Evolutionary conservation across 306 rosid species (phyloP).

Genomic region (Pueraria montana): DNA sequence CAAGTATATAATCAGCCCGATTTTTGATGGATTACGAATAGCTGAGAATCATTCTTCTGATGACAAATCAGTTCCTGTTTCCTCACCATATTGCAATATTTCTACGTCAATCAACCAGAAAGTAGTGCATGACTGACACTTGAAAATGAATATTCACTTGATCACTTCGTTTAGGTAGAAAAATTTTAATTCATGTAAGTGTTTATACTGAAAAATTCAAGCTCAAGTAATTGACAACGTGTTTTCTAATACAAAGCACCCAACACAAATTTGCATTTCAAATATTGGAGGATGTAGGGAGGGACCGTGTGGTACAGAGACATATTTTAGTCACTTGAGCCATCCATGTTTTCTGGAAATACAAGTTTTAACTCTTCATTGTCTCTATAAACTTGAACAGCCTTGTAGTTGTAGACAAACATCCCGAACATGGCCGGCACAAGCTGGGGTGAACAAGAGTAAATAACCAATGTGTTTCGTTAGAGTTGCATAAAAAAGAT

Average conservation of each 20-base stretch:
- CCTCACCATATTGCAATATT: not conserved
- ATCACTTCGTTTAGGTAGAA: slow-evolving; percentile 15
- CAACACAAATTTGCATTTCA: not conserved
- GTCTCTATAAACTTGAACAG: slow-evolving; percentile 91
- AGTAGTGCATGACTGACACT: not conserved
- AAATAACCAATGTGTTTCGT: slow-evolving; percentile 2
- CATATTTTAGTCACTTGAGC: no score
- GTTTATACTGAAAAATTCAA: not conserved
- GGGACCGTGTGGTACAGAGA: no score
- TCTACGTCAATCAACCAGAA: not conserved
- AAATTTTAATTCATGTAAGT: not conserved
- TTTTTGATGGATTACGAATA: slow-evolving; percentile 25
- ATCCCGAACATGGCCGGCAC: slow-evolving; percentile 90
- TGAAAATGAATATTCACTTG: not conserved
- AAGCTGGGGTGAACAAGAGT: slow-evolving; percentile 60
- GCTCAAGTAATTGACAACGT: not conserved
- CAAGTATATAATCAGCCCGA: slow-evolving; percentile 48
- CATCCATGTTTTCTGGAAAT: no score
- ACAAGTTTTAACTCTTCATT: slow-evolving; percentile 63
- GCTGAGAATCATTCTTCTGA: slow-evolving; percentile 7
- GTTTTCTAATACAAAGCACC: not conserved
- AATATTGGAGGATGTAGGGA: not conserved
- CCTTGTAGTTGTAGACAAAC: no score
- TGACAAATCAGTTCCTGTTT: slow-evolving; percentile 1
- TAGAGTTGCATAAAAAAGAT: not conserved